phyloP scores from a whole-genome alignment of 2,329 filamentous ascomycete genomes.

The Fusarium annulatum region DNA sequence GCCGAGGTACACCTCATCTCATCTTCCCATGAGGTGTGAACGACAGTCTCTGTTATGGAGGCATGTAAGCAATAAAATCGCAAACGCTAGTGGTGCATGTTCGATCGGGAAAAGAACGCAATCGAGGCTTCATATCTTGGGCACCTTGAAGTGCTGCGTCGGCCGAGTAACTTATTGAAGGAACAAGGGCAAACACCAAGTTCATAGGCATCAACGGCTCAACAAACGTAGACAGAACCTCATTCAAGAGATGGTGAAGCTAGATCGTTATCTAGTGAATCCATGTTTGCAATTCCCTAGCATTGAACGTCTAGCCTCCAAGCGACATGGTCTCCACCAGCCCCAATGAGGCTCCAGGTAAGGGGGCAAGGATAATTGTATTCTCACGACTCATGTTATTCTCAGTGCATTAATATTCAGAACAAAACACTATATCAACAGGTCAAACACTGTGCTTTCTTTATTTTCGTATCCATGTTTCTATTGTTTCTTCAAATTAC shows the following conservation, averaged over 20 bases:
- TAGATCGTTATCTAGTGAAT: neutral
- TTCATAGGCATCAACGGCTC: neutral
- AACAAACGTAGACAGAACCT: neutral
- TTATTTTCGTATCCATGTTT: neutral
- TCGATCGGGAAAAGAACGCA: neutral
- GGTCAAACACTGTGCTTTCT: no score
- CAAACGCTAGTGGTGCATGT: neutral
- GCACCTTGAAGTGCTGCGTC: neutral
- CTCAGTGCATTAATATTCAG: neutral
- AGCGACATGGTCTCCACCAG: neutral
- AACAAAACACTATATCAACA: neutral
- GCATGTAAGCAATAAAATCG: neutral
- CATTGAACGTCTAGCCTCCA: neutral
- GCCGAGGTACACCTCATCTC: conserved; percentile 29
- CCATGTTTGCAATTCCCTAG: neutral
- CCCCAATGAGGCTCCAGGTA: neutral
- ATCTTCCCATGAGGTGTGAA: neutral
- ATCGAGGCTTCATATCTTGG: neutral
- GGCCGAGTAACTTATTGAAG: neutral
- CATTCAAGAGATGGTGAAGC: neutral
- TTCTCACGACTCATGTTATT: neutral
- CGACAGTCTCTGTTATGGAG: neutral
- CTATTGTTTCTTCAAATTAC: no score
- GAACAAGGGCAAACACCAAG: neutral
- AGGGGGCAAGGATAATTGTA: neutral